A percentile compares a stretch with the other conserved stretches of the same genome.
Conservation (phyloP, 768 basidiomycete species). For the Suillus cothurnatus region DNA sequence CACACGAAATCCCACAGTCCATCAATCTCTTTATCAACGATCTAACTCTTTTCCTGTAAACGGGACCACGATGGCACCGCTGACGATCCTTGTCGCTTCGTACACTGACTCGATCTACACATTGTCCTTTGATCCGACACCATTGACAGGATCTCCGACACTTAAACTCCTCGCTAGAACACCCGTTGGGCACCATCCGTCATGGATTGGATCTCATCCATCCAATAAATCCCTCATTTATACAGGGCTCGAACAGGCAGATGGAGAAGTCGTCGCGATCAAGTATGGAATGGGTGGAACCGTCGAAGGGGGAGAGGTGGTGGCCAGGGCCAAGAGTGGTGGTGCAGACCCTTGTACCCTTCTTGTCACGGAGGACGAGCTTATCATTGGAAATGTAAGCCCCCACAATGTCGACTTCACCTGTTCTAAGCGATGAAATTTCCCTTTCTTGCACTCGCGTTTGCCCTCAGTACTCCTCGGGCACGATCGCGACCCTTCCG, state of each 20-base stretch:
- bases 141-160: slow-evolving; percentile 52
- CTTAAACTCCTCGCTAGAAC: slow-evolving; percentile 49
- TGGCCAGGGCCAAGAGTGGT: slow-evolving; percentile 50
- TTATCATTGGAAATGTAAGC: slow-evolving; percentile 77
- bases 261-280: slow-evolving; percentile 66
- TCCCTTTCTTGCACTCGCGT: background rate
- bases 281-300: slow-evolving; percentile 53
- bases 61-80: slow-evolving; percentile 17
- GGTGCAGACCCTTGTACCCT: slow-evolving; percentile 69
- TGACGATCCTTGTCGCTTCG: slow-evolving; percentile 61
- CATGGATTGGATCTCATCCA: slow-evolving; percentile 74
- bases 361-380: slow-evolving; percentile 53
- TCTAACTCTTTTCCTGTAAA: background rate
- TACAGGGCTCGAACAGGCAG: slow-evolving; percentile 63
- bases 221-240: slow-evolving; percentile 59
- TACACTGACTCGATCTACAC: slow-evolving; percentile 66
- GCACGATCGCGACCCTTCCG: slow-evolving; percentile 57
- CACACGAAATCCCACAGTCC: background rate
- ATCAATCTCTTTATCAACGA: background rate
- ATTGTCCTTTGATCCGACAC: slow-evolving; percentile 64
- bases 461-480: slow-evolving; percentile 63
- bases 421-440: background rate
- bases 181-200: slow-evolving; percentile 63
- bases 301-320: slow-evolving; percentile 39
- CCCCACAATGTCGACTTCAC: background rate